phyloP scores from a whole-genome alignment of 179 eudicot species.

The Camellia oleifera region DNA sequence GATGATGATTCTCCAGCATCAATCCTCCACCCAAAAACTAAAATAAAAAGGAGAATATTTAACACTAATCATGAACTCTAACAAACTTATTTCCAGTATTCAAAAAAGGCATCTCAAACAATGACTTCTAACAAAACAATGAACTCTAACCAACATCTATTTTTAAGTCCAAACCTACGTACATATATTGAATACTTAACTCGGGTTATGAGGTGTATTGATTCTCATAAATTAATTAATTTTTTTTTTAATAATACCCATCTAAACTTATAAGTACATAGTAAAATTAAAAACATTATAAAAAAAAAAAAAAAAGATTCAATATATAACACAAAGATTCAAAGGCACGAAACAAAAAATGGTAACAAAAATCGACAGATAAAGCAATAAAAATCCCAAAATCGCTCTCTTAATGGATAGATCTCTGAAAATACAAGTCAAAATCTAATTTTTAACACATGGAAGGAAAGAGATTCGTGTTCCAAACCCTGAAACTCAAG shows the following conservation, averaged over 20 bases:
- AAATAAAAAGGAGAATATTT: background rate
- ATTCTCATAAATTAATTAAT: background rate
- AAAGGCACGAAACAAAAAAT: no score
- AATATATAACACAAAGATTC: background rate
- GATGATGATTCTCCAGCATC: conserved; percentile 8
- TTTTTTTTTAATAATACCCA: background rate
- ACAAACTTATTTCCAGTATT: background rate
- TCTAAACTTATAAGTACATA: background rate
- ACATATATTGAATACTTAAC: no score
- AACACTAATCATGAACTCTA: background rate
- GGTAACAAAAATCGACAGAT: no score
- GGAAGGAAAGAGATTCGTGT: background rate
- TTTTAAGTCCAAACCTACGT: background rate
- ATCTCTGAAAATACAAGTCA: no score
- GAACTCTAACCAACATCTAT: background rate
- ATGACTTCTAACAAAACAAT: conserved; percentile 1
- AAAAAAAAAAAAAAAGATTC: no score
- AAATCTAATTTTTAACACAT: background rate
- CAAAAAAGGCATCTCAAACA: background rate
- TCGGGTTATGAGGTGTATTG: background rate
- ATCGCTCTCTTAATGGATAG: no score
- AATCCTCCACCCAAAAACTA: conserved; percentile 11
- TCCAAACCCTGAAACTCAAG: background rate
- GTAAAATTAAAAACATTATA: background rate
- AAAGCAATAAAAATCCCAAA: no score